Base-by-base conservation (phyloP, 2,329 filamentous ascomycete genomes). In the Xylariomycetidae sp. region DNA sequence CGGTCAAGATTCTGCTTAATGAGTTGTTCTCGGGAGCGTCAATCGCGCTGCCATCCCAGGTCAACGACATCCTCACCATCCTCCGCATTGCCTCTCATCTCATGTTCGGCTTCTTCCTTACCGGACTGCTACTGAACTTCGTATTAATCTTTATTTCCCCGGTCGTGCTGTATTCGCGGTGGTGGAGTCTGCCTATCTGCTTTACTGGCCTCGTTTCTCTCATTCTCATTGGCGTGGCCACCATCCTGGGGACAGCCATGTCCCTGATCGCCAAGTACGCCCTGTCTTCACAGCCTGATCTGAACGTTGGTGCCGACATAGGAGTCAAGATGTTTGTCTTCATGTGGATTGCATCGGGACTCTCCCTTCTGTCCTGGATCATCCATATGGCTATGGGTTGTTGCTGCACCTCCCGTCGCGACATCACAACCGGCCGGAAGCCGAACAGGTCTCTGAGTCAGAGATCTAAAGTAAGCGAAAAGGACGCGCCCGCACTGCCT, bases 101-200 rank as follows among this genome's bases (percentile, higher is more conserved):
- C 72, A 95, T 95, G 88, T 95, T 93, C 53, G 84, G 75, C 42
- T 81, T 90, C 60, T 95, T 93, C 70, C 64, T 95, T 30, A 70
- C 79, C 6, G 81, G 78, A 31, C 69, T 77, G 26, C 68, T 81
- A 48, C 65, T 94, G 52, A 78, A 76, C 54, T 81, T 85, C 52
- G 53, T 89, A 46, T 74, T 88, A 47, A 76, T 92, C 40, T 74
- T 89, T 53, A 47, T 81, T 59, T 59, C 82, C 54, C 49, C 68
- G 63, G 46, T 82, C 59, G 72, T 67, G 37, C 50, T 74, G 32
- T 61, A 61, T 49, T 66, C 70, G n/a, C 65, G 71, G 37, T 67
- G 63, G 63, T 72, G 76, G 62, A 79, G 80, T 31, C 62, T 89
- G 14, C 74, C 82, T 5, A 68, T 92, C 40, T 68, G 77, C 9